Percentiles rank a stretch among this genome's conserved stretches.
phyloP scores from a whole-genome alignment of 106 monocot species.

The Narthecium ossifragum region DNA sequence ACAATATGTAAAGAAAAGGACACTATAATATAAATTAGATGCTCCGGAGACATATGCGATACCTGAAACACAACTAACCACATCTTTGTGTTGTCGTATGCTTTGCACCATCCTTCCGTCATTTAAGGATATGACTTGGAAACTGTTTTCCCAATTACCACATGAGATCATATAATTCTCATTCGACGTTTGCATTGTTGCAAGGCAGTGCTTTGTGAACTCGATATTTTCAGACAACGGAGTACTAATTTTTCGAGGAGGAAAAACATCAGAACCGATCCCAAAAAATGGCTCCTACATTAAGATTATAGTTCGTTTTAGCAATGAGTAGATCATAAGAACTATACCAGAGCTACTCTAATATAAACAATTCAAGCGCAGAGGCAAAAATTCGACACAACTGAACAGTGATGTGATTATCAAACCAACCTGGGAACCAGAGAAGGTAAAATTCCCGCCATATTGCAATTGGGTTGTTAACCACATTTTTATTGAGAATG shows the following conservation, averaged over 20 bases:
- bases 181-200: constrained; percentile 53
- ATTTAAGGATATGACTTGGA: constrained; percentile 81
- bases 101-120: constrained; percentile 86
- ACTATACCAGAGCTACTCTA: too few species aligned
- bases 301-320: background rate
- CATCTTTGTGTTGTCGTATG: constrained; percentile 90
- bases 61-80: constrained; percentile 98
- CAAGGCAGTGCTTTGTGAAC: constrained; percentile 64
- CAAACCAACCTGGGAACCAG: constrained; percentile 75
- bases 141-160: constrained; percentile 98
- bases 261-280: constrained; percentile 74
- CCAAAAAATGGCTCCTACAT: constrained; percentile 92
- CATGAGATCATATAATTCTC: constrained; percentile 84
- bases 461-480: constrained; percentile 81
- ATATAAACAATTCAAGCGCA: too few species aligned
- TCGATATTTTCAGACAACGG: constrained; percentile 72
- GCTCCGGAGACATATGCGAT: background rate
- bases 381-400: too few species aligned
- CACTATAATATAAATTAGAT: background rate
- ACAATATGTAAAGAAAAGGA: background rate
- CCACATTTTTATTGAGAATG: constrained; percentile 78
- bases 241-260: constrained; percentile 68
- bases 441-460: constrained; percentile 96
- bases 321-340: too few species aligned
- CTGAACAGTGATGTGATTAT: too few species aligned